Percentiles rank a stretch among this genome's conserved stretches.
These are phyloP conservation scores for Nicotiana otophora DNA, from an alignment of 257 asterid species.

Conservation along the genomic window DNA sequence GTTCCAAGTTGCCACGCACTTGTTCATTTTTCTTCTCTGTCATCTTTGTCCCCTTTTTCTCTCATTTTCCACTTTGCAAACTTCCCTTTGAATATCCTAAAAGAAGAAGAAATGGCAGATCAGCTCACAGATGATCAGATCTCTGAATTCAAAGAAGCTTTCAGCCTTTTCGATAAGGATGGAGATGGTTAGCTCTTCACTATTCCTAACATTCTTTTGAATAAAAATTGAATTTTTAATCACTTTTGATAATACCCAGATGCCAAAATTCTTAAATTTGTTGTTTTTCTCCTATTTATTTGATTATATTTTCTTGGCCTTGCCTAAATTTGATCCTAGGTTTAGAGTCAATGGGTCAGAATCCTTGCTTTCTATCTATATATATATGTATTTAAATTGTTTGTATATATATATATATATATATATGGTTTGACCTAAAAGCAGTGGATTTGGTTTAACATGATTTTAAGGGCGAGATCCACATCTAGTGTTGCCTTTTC, in stretches of 20 bases:
- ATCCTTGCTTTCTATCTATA: background rate
- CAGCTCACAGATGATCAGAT: constrained; percentile 11
- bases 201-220: background rate
- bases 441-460: too few species aligned
- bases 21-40: background rate
- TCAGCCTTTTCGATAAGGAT: constrained; percentile 7
- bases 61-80: background rate
- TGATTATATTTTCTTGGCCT: background rate
- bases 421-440: background rate
- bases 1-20: background rate
- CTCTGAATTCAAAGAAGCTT: constrained; percentile 5
- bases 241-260: background rate
- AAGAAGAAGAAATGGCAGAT: constrained; percentile 3
- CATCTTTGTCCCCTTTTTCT: background rate
- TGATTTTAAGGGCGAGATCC: background rate
- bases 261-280: background rate
- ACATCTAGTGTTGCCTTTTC: background rate
- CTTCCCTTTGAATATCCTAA: background rate
- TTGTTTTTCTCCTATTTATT: background rate
- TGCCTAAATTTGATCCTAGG: background rate
- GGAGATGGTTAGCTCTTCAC: background rate
- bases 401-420: background rate
- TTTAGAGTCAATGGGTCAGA: background rate
- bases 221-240: background rate
- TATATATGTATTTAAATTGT: background rate